Evolutionary conservation across 495 filamentous ascomycete species (phyloP).

Genomic region (Astrocystis sublimbata): DNA sequence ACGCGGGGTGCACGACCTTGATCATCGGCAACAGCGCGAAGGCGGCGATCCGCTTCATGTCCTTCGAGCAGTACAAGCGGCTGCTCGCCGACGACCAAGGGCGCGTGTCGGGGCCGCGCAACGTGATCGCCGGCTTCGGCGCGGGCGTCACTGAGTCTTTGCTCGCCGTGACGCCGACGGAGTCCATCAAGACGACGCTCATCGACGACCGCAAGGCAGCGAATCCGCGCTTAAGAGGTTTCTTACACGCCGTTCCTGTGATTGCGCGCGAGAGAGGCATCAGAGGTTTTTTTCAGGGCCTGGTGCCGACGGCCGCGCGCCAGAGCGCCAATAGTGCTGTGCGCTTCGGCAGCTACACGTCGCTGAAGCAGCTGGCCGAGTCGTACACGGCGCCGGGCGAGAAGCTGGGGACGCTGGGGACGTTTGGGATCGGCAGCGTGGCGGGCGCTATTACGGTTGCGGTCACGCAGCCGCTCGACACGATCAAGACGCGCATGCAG

Average conservation of each 20-base stretch:
- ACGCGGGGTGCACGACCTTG: conserved; percentile 94
- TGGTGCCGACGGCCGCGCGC: conserved; percentile 90
- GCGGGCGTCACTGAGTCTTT: conserved; percentile 93
- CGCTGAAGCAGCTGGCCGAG: conserved; percentile 85
- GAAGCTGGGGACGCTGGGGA: conserved; percentile 85
- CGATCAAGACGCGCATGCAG: conserved; percentile 98
- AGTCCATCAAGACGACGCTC: conserved; percentile 96
- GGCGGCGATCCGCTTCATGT: conserved; percentile 93
- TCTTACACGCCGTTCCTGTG: conserved; percentile 83
- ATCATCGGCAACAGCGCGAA: conserved; percentile 97
- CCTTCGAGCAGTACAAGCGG: conserved; percentile 89
- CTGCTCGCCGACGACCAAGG: conserved; percentile 81
- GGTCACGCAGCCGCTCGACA: conserved; percentile 88
- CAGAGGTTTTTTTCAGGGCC: conserved; percentile 93
- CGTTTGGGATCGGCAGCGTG: conserved; percentile 86
- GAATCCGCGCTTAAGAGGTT: conserved; percentile 84
- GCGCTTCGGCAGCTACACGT: conserved; percentile 87
- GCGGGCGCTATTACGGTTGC: conserved; percentile 94
- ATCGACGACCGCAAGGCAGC: conserved; percentile 93
- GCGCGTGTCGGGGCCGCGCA: conserved; percentile 85
- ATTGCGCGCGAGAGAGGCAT: conserved; percentile 86
- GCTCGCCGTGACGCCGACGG: conserved; percentile 92
- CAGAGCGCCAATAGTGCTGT: conserved; percentile 93
- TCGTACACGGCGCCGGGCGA: conserved; percentile 91
- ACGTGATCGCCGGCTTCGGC: conserved; percentile 91